Evolutionary conservation across 1,139 yeast species (phyloP).

Genomic region (Suhomyces maxii): DNA sequence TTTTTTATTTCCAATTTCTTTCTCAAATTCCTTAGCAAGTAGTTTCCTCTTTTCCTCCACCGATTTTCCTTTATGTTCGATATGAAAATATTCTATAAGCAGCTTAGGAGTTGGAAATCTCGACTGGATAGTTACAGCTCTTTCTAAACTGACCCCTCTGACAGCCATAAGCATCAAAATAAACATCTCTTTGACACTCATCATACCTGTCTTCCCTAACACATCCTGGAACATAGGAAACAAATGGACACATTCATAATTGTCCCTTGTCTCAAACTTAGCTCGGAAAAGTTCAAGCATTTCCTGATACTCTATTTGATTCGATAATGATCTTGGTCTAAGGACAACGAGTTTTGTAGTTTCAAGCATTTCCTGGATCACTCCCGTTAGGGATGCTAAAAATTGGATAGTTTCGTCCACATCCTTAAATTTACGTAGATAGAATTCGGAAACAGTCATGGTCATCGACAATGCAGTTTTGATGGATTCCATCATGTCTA

Average conservation of each 20-base stretch:
- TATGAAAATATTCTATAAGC: slow-evolving; percentile 41
- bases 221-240: slow-evolving; percentile 67
- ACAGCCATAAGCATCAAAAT: slow-evolving; percentile 75
- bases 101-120: slow-evolving; percentile 62
- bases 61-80: slow-evolving; percentile 14
- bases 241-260: slow-evolving; percentile 59
- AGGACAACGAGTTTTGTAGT: slow-evolving; percentile 44
- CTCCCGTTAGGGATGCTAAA: slow-evolving; percentile 56
- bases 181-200: slow-evolving; percentile 75
- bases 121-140: slow-evolving; percentile 75
- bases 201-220: slow-evolving; percentile 67
- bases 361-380: slow-evolving; percentile 40
- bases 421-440: slow-evolving; percentile 64
- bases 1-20: slow-evolving; percentile 61
- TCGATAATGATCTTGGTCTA: slow-evolving; percentile 49
- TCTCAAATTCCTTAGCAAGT: slow-evolving; percentile 44
- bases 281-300: slow-evolving; percentile 42
- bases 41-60: slow-evolving; percentile 38
- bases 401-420: slow-evolving; percentile 76
- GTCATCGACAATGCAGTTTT: slow-evolving; percentile 78
- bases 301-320: slow-evolving; percentile 52
- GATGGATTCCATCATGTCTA: slow-evolving; percentile 60
- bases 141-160: slow-evolving; percentile 79
- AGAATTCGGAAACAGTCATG: slow-evolving; percentile 65
- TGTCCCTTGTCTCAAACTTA: slow-evolving; percentile 36